Evolutionary conservation across 2,329 filamentous ascomycete genomes (phyloP).

Genomic region (Aspergillus fijiensis): DNA sequence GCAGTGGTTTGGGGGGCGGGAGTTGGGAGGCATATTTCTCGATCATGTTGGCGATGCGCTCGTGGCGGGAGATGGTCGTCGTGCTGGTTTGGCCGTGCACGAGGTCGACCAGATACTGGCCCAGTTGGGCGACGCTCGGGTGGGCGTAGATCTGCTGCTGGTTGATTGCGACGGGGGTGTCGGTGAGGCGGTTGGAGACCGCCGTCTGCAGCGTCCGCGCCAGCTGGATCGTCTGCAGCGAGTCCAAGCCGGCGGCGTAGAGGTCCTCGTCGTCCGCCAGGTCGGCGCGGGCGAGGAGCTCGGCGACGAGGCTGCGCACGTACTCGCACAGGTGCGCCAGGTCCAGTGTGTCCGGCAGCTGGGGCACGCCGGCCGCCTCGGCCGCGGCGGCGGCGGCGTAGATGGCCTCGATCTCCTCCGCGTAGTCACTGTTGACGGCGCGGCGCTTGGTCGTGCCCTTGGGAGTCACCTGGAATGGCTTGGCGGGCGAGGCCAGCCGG

Average conservation of each 20-base stretch:
- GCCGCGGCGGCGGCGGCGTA: conserved; percentile 31
- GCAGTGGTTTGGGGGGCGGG: neutral
- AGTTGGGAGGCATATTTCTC: conserved; percentile 5
- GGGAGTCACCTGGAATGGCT: conserved; percentile 48
- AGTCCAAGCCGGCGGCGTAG: conserved; percentile 28
- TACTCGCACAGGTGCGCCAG: conserved; percentile 11
- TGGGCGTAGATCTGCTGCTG: conserved; percentile 12
- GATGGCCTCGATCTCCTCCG: conserved; percentile 49
- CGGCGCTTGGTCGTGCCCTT: conserved; percentile 50
- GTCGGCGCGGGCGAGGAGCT: conserved; percentile 12
- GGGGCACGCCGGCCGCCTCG: neutral
- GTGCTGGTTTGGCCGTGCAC: neutral
- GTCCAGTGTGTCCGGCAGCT: conserved; percentile 6
- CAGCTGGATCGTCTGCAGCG: conserved; percentile 28
- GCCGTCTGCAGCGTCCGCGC: conserved; percentile 14
- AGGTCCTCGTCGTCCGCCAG: conserved; percentile 20
- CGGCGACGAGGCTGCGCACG: conserved; percentile 12
- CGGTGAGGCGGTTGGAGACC: neutral
- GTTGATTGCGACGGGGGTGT: neutral
- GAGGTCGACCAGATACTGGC: neutral
- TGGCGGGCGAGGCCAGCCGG: conserved; percentile 41
- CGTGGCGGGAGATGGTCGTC: neutral
- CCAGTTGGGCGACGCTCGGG: conserved; percentile 1
- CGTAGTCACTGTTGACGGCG: conserved; percentile 43
- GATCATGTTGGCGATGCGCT: conserved; percentile 5